Evolutionary conservation across 768 basidiomycete species (phyloP), one percentile per base, ranked within the genome.

Genomic region (Tylopilus rubrobrunneus): DNA sequence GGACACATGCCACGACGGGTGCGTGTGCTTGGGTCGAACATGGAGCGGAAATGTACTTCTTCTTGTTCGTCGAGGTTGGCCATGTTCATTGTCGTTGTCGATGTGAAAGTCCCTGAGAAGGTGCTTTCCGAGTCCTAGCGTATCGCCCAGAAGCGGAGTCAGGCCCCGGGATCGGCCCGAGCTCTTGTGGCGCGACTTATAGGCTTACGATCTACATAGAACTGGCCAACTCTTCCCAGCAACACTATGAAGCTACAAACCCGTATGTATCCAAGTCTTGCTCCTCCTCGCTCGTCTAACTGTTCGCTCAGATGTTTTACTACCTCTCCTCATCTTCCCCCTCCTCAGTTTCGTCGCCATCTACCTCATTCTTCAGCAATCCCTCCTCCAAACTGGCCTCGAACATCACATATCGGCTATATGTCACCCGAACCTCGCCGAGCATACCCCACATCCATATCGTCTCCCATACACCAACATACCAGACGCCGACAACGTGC

Each of bases 1-100:
- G 86, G 87, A 63, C 88, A 92, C n/a, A 89, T 75, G 7, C 90
- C 90, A 48, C 84, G 85, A 33, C 82, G 78, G 6, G 79, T 73
- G 60, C 84, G 83, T 4, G 87, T 90, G 0, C 67, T 51, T 1
- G 82, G 73, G 60, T 84, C 77, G 63, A 89, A 87, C 23, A 82
- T 71, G 5, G 84, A 77, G 27, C 63, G 63, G 21, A 67, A 65
- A 33, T 71, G 64, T 46, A 40, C 23, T 34, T 19, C 19, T 19
- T 49, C 45, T 34, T 62, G 64, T 27, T 64, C 43, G 7, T 28
- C 56, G 19, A 31, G 47, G 27, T 45, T 42, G 25, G 49, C 19
- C 53, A 51, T 60, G 9, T 5, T 34, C 34, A 7, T 40, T 7
- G 39, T 40, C 3, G 19, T 21, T 1, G 19, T 23, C 21, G 9